Evolutionary conservation across 139 green algal species (phyloP), one percentile per base, ranked within the genome.

Genomic region (Pleodorina starrii): DNA sequence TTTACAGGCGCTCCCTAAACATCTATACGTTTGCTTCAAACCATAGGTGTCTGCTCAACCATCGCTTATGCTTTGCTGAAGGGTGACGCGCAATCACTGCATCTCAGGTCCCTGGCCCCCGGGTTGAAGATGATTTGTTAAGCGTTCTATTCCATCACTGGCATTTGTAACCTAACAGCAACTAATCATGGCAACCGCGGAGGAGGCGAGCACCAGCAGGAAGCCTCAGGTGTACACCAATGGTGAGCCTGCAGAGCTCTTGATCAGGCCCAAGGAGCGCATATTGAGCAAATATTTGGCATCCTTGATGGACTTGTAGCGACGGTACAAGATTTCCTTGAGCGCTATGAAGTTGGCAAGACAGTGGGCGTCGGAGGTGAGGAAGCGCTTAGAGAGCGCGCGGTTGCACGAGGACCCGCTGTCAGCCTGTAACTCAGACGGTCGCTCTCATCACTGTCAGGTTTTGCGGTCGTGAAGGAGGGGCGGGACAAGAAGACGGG

Each of bases 401-500:
- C 72, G 32, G 40, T 38, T 5, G 23, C 4, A 48, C 36, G 10
- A 35, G 38, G 35, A 73, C n/a, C 1, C 35, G 35, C 63, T 73
- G 16, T 19, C 63, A 40, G 19, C 12, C 72, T 51, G 38, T 48
- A 48, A 10, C 35, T 75, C 6, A 75, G 46, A 69, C 48, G 50
- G 21, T 21, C 1, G 35, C 43, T 29, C 29, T 66, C 32, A 17
- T 12, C 23, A 19, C 40, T 60, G 51, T n/a, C 91, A 97, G 95
- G 95, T 21, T 97, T 96, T 89, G 94, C 95, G 54, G 95, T 97
- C 10, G 95, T 97, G 29, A 97, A 97, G 86, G 94, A 94, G 66
- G 94, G 95, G n/a, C 89, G 90, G 21, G 94, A 97, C 91, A 96
- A 95, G 82, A 76, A 91, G 51, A 94, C 94, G 11, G 91, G 91